Conservation (phyloP, 2,329 filamentous ascomycete genomes). For the Colletotrichum sp. region DNA sequence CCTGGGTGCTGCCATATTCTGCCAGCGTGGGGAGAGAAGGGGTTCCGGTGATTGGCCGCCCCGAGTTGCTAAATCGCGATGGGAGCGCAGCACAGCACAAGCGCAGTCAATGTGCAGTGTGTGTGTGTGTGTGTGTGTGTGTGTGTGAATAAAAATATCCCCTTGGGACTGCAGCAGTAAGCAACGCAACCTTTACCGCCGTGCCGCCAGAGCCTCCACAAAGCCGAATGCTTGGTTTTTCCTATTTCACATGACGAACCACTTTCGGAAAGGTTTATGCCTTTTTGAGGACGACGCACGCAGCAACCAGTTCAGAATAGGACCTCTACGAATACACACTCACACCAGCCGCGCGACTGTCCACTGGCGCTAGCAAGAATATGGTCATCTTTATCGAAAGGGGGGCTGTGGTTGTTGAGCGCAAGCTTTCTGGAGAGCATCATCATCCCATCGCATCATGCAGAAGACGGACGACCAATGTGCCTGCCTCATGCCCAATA, state of each 20-base stretch:
- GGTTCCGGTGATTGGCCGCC: neutral
- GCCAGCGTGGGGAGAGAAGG: slow-evolving; percentile 7
- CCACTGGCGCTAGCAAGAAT: neutral
- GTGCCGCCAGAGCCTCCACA: slow-evolving; percentile 13
- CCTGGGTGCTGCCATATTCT: neutral
- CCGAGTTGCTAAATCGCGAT: neutral
- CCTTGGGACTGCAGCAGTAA: neutral
- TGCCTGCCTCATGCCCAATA: neutral
- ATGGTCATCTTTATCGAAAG: neutral
- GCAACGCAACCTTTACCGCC: neutral
- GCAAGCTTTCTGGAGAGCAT: neutral
- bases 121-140: neutral
- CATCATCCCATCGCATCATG: neutral
- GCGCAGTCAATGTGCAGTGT: neutral
- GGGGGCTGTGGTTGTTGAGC: neutral
- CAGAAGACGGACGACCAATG: neutral
- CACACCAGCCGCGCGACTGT: neutral
- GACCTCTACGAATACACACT: neutral
- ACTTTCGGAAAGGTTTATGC: neutral
- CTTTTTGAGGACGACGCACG: neutral
- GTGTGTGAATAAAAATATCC: slow-evolving; percentile 16
- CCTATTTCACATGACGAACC: neutral
- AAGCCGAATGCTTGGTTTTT: neutral
- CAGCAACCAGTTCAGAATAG: neutral
- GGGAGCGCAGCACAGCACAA: slow-evolving; percentile 5